Evolutionary conservation across 768 basidiomycete species (phyloP).

Genomic region (Suillus spraguei): DNA sequence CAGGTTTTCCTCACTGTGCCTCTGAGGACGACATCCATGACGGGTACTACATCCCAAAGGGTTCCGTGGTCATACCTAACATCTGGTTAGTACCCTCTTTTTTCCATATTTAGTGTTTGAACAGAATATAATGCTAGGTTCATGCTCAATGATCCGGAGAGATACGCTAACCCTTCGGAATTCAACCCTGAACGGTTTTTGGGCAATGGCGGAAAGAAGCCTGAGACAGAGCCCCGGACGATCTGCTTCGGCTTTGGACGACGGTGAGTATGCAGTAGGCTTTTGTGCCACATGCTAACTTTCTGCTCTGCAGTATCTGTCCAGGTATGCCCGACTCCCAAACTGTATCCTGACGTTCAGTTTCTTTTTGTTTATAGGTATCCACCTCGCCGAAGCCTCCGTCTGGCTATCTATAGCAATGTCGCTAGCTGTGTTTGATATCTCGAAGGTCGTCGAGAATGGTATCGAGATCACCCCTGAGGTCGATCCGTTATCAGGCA

Average conservation of each 20-base stretch:
- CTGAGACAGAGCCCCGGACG: conserved; percentile 58
- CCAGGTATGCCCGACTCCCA: conserved; percentile 24
- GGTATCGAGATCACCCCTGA: conserved; percentile 54
- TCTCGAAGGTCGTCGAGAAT: conserved; percentile 46
- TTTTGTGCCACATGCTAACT: conserved; percentile 13
- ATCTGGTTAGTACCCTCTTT: conserved; percentile 19
- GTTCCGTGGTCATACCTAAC: conserved; percentile 29
- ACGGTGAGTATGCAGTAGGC: conserved; percentile 39
- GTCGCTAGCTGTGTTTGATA: conserved; percentile 51
- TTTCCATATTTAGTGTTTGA: conserved; percentile 14
- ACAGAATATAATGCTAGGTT: conserved; percentile 18
- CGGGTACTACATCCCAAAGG: conserved; percentile 62
- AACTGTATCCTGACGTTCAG: conserved; percentile 10
- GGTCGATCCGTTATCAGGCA: conserved; percentile 59
- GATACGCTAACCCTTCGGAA: conserved; percentile 52
- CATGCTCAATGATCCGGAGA: conserved; percentile 36
- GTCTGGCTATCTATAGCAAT: conserved; percentile 46
- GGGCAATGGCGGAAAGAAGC: conserved; percentile 32
- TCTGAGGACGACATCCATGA: conserved; percentile 64
- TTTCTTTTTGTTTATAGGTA: conserved; percentile 33
- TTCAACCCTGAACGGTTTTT: conserved; percentile 69
- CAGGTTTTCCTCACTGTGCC: conserved; percentile 48
- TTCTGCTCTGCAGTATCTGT: conserved; percentile 23
- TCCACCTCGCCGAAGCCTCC: conserved; percentile 54
- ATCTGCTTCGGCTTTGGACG: conserved; percentile 74